Evolutionary conservation across 2,329 filamentous ascomycete genomes (phyloP), one percentile per base, ranked within the genome.

Genomic region (Colletotrichum sp.): DNA sequence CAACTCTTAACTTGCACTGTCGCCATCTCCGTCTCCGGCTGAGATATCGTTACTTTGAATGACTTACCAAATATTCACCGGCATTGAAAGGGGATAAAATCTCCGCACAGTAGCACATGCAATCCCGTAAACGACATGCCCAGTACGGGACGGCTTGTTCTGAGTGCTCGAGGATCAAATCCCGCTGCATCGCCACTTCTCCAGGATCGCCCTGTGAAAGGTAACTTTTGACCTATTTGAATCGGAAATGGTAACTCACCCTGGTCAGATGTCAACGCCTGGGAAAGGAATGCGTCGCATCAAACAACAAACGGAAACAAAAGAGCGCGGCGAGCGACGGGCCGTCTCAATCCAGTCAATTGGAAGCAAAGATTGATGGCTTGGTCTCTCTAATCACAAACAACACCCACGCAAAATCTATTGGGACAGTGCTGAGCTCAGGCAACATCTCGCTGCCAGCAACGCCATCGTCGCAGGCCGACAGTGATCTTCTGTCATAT

Each of bases 61-160:
- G 8, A 43, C 16, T 43, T 18, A 0, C 0, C 0, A 5, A 1
- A 43, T 18, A 18, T n/a, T n/a, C 6, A n/a, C 18, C n/a, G 5
- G 18, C 9, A 10, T 43, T 10, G 8, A 18, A n/a, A 9, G 8
- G 4, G 7, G 15, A 38, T 15, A 8, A 16, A 18, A 18, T 16
- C 38, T n/a, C 16, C 16, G 16, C n/a, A 21, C 43, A 1, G 43
- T 8, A 1, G 12, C 1, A 52, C 1, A 52, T 21, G 43, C n/a
- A 52, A 13, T 21, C 43, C 43, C 43, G 10, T 8, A 52, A 21
- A 52, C 43, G 43, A 13, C 43, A 48, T 21, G 43, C 43, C 43
- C 10, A 48, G 43, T 48, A 48, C 43, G 43, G 43, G 1, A 52
- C 43, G 7, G 43, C 43, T 7, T 48, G 43, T 6, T 21, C 10